Evolutionary conservation across 1,284 basidiomycete species (phyloP).

Genomic region (Boletus albobrunnescens): DNA sequence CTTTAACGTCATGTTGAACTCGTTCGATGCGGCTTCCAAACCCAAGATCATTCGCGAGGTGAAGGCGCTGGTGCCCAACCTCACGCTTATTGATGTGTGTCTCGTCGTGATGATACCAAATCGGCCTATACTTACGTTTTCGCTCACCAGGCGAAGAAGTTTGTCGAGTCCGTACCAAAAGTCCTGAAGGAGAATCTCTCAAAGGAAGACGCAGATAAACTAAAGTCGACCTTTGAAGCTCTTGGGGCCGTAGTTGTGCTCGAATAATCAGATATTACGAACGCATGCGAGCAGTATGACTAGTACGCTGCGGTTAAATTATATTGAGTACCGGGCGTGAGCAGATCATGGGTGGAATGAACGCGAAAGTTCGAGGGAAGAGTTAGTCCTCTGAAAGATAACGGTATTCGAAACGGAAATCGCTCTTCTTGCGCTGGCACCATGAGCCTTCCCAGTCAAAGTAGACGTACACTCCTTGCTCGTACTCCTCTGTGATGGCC

Average conservation of each 20-base stretch:
- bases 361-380: neutral
- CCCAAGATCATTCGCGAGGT: constrained; percentile 99
- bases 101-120: neutral
- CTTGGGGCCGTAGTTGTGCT: constrained; percentile 87
- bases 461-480: constrained; percentile 97
- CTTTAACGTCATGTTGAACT: constrained; percentile 92
- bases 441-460: constrained; percentile 97
- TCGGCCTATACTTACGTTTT: constrained; percentile 7
- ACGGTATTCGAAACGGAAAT: constrained; percentile 95
- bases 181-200: constrained; percentile 92
- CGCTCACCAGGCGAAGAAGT: constrained; percentile 88
- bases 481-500: constrained; percentile 98
- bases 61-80: constrained; percentile 90
- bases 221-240: constrained; percentile 85
- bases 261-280: constrained; percentile 47
- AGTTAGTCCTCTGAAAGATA: constrained; percentile 82
- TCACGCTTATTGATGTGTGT: constrained; percentile 93
- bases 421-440: constrained; percentile 97
- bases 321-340: constrained; percentile 19
- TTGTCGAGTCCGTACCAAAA: constrained; percentile 95
- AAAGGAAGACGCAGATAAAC: constrained; percentile 98
- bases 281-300: constrained; percentile 14
- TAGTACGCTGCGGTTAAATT: constrained; percentile 25
- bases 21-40: constrained; percentile 86
- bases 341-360: constrained; percentile 4